Evolutionary conservation across 2,329 filamentous ascomycete species (phyloP).

Genomic region (Monosporascus sp.): DNA sequence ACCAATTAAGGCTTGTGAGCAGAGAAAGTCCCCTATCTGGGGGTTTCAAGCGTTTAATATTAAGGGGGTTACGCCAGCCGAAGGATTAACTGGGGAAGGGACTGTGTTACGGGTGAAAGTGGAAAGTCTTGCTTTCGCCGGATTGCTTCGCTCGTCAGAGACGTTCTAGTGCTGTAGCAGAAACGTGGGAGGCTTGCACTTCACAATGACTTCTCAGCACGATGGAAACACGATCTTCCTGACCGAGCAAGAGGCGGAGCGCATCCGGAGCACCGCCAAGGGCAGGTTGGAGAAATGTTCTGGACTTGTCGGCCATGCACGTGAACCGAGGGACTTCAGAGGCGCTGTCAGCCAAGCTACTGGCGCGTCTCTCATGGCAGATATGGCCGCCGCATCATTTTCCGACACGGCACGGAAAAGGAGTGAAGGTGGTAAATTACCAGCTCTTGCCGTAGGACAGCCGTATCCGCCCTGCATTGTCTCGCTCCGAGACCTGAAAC

Average conservation of each 20-base stretch:
- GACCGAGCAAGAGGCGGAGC: conserved; percentile 25
- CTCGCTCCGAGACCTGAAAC: conserved; percentile 13
- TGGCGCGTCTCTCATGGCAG: conserved; percentile 26
- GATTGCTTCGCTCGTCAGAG: not conserved
- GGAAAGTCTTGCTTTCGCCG: no score
- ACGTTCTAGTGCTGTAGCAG: not conserved
- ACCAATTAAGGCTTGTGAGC: no score
- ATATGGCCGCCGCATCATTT: conserved; percentile 23
- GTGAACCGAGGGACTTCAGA: conserved; percentile 14
- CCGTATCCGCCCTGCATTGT: conserved; percentile 21
- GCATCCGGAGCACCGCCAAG: conserved; percentile 21
- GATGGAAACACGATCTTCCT: conserved; percentile 26
- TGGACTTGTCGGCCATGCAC: conserved; percentile 12
- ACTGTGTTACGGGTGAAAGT: no score
- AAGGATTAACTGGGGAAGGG: no score
- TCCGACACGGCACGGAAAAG: conserved; percentile 8
- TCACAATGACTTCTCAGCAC: conserved; percentile 13
- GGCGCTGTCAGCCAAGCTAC: conserved; percentile 21
- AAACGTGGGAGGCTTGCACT: not conserved
- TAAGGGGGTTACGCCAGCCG: no score
- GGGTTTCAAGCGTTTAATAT: no score
- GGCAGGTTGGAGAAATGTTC: conserved; percentile 16
- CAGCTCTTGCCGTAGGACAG: conserved; percentile 22
- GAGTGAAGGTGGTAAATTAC: conserved; percentile 17
- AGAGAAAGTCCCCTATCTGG: no score